Evolutionary conservation across 768 basidiomycete species (phyloP).

Genomic region (Lactarius deliciosus): DNA sequence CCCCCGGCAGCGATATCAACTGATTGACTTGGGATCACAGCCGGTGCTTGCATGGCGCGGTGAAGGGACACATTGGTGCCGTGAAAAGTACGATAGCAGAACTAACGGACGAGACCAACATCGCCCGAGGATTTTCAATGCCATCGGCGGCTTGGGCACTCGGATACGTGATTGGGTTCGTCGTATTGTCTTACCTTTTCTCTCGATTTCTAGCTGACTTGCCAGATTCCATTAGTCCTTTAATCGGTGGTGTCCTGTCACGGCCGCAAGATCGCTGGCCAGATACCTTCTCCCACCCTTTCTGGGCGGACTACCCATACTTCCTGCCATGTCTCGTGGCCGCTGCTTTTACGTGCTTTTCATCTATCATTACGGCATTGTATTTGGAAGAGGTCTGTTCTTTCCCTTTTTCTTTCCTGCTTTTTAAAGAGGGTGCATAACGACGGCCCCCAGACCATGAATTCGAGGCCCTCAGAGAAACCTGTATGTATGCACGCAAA

Average conservation of each 20-base stretch:
- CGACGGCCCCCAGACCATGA: not conserved
- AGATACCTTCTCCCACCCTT: constrained; percentile 22
- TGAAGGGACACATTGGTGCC: not conserved
- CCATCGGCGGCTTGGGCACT: not conserved
- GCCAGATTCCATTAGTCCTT: constrained; percentile 17
- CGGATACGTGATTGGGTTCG: constrained; percentile 17
- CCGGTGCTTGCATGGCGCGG: not conserved
- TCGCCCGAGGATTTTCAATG: not conserved
- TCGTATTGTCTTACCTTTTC: not conserved
- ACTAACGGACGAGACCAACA: not conserved
- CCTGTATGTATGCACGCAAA: not conserved
- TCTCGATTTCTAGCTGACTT: not conserved
- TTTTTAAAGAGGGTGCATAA: not conserved
- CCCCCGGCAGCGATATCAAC: not conserved
- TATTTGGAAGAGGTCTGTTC: constrained; percentile 7
- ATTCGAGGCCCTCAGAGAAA: not conserved
- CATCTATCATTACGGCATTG: not conserved
- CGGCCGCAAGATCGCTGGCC: constrained; percentile 30
- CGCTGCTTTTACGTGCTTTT: not conserved
- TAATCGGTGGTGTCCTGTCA: constrained; percentile 30
- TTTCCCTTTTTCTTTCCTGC: not conserved
- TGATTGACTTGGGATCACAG: not conserved
- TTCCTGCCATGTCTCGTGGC: constrained; percentile 29
- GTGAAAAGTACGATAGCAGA: not conserved
- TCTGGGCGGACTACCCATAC: constrained; percentile 32